phyloP scores from a whole-genome alignment of 305 asterid genomes.

The Rubia occidens region DNA sequence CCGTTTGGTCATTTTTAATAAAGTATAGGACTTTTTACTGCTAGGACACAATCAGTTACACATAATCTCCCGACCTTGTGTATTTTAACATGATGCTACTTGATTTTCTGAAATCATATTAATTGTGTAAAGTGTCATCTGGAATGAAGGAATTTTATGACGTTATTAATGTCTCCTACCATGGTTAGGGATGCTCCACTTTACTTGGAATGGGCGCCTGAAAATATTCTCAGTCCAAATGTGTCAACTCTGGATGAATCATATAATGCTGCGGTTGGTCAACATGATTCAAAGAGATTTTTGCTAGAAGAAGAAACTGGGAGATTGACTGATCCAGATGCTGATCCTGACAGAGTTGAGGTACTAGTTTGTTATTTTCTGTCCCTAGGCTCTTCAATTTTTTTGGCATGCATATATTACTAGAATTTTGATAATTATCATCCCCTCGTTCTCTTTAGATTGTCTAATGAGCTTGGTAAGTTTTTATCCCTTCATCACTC shows the following conservation, averaged over 20 bases:
- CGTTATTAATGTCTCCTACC: conserved; percentile 16
- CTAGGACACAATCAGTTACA: not conserved
- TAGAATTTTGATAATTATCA: not conserved
- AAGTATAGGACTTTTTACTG: not conserved
- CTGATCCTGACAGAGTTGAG: conserved; percentile 86
- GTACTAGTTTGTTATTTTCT: conserved; percentile 21
- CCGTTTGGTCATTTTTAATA: not conserved
- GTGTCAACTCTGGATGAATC: conserved; percentile 18
- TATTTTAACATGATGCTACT: not conserved
- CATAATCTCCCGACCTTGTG: not conserved
- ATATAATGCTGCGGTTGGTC: conserved; percentile 31
- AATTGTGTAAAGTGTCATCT: not conserved
- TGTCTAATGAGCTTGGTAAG: not conserved
- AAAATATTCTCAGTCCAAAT: conserved; percentile 48
- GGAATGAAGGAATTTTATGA: not conserved
- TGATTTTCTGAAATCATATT: not conserved
- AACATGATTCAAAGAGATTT: conserved; percentile 39
- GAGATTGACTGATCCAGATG: conserved; percentile 45
- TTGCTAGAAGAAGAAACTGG: conserved; percentile 54
- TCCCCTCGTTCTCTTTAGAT: not conserved
- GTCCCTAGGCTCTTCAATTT: not conserved
- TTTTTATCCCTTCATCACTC: not conserved
- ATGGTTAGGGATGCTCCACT: conserved; percentile 72
- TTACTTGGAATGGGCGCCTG: conserved; percentile 98
- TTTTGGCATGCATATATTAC: not conserved